Evolutionary conservation across 2,329 filamentous ascomycete species (phyloP).

Genomic region (Cladorrhinum sp.): DNA sequence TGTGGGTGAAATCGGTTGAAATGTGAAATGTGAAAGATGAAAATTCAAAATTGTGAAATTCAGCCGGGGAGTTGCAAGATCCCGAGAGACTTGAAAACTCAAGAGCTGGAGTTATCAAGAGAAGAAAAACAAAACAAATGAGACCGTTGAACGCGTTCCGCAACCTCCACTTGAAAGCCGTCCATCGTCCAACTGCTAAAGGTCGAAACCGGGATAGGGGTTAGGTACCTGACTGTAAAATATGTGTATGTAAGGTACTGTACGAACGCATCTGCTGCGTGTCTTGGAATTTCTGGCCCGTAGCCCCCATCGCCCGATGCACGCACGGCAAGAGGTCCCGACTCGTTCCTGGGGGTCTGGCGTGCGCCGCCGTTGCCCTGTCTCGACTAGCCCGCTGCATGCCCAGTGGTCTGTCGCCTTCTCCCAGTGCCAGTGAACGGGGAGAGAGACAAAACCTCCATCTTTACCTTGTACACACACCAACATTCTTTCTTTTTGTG

Average conservation of each 20-base stretch:
- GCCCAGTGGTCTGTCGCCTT: conserved; percentile 1
- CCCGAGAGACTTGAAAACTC: background rate
- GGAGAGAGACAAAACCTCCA: conserved; percentile 8
- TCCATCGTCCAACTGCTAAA: background rate
- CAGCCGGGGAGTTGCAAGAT: background rate
- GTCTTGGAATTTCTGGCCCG: conserved; percentile 26
- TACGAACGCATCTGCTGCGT: conserved; percentile 4
- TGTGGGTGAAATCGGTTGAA: background rate
- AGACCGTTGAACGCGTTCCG: background rate
- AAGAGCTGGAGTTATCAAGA: background rate
- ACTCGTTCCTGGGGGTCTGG: conserved; percentile 23
- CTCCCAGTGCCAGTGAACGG: background rate
- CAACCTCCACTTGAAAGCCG: background rate
- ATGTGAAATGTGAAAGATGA: background rate
- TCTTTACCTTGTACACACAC: conserved; percentile 12
- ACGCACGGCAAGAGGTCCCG: conserved; percentile 20
- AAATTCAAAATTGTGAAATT: background rate
- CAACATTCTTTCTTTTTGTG: conserved; percentile 22
- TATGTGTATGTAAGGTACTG: background rate
- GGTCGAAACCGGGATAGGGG: background rate
- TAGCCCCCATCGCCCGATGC: conserved; percentile 17
- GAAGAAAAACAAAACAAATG: background rate
- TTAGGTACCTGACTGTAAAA: background rate
- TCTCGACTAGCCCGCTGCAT: conserved; percentile 11
- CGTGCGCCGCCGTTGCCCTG: conserved; percentile 23